Evolutionary conservation across 805 yeast species (phyloP).

Genomic region (Wickerhamiella musiphila): DNA sequence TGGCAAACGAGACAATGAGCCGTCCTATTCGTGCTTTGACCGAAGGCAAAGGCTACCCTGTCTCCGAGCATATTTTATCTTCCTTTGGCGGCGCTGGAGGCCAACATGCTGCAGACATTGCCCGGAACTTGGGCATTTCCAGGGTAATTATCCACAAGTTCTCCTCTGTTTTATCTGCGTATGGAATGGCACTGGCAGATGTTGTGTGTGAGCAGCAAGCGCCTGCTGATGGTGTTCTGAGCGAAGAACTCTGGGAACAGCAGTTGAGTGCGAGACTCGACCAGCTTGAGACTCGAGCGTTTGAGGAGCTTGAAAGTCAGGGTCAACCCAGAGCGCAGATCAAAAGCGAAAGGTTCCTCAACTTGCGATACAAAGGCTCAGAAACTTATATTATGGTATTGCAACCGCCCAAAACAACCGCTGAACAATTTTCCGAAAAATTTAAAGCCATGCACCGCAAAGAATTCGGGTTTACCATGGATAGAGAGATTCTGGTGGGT

Average conservation of each 20-base stretch:
- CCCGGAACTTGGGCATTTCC: slow-evolving; percentile 48
- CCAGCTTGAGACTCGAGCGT: slow-evolving; percentile 28
- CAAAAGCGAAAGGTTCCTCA: slow-evolving; percentile 44
- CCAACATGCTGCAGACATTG: slow-evolving; percentile 70
- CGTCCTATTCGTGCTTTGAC: slow-evolving; percentile 73
- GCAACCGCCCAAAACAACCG: neutral
- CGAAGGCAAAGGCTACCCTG: slow-evolving; percentile 63
- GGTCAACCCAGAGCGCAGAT: slow-evolving; percentile 30
- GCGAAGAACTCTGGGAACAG: slow-evolving; percentile 17
- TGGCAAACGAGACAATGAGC: slow-evolving; percentile 83
- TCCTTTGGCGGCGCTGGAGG: slow-evolving; percentile 93
- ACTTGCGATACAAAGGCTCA: slow-evolving; percentile 75
- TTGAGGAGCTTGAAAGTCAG: slow-evolving; percentile 29
- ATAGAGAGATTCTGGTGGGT: slow-evolving; percentile 44
- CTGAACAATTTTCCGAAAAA: slow-evolving; percentile 22
- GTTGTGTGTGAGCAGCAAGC: slow-evolving; percentile 66
- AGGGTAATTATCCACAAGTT: slow-evolving; percentile 61
- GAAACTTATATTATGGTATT: slow-evolving; percentile 69
- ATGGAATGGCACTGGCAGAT: slow-evolving; percentile 77
- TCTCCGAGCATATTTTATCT: slow-evolving; percentile 51
- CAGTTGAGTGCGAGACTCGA: slow-evolving; percentile 31
- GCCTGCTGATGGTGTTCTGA: slow-evolving; percentile 38
- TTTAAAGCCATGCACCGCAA: slow-evolving; percentile 41
- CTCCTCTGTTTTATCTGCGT: slow-evolving; percentile 72
- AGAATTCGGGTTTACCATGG: slow-evolving; percentile 58